Evolutionary conservation across 1,139 yeast species (phyloP).

Genomic region (Debaryomycetaceae sp.): DNA sequence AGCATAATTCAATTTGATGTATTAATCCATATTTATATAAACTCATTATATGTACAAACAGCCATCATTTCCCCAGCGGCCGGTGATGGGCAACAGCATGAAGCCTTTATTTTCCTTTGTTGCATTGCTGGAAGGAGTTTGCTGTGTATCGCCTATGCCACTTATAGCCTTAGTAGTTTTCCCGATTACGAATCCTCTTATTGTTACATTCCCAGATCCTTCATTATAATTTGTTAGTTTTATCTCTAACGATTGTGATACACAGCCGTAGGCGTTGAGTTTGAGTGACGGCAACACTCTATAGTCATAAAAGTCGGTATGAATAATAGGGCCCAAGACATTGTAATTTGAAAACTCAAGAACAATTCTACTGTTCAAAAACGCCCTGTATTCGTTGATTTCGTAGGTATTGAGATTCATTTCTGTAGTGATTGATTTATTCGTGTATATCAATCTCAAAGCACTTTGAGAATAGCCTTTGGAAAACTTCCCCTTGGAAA

Average conservation of each 20-base stretch:
- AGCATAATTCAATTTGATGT: not conserved
- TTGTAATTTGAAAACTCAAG: conserved; percentile 48
- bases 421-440: conserved; percentile 15
- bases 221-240: conserved; percentile 34
- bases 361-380: conserved; percentile 49
- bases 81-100: conserved; percentile 53
- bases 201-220: conserved; percentile 49
- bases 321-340: conserved; percentile 55
- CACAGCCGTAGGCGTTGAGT: conserved; percentile 38
- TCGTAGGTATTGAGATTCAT: conserved; percentile 20
- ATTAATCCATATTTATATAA: conserved; percentile 1
- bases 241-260: conserved; percentile 50
- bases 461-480: conserved; percentile 6
- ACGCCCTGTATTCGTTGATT: conserved; percentile 44
- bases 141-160: conserved; percentile 15
- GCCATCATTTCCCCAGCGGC: conserved; percentile 70
- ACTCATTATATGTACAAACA: conserved; percentile 54
- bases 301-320: conserved; percentile 62
- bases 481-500: conserved; percentile 28
- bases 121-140: conserved; percentile 18
- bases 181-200: conserved; percentile 69
- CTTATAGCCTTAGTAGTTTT: conserved; percentile 28
- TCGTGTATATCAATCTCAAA: conserved; percentile 43
- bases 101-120: conserved; percentile 54
- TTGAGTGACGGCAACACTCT: conserved; percentile 33